Evolutionary conservation across 495 filamentous ascomycete species (phyloP).

Genomic region (Ascobolus immersus): DNA sequence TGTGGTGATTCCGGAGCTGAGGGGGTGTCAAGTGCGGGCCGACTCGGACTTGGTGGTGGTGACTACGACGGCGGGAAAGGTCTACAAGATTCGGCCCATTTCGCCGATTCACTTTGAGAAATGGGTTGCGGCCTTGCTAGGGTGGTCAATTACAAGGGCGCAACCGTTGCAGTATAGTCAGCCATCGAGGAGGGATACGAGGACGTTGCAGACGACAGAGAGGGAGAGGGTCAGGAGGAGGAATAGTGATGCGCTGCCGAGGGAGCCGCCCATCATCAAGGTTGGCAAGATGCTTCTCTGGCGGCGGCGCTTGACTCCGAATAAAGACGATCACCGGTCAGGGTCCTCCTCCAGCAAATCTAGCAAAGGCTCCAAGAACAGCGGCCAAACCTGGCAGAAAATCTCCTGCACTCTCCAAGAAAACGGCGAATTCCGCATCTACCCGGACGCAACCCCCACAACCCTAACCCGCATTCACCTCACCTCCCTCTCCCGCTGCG

Average conservation of each 20-base stretch:
- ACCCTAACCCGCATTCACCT: constrained; percentile 63
- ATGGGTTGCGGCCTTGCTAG: constrained; percentile 80
- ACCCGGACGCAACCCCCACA: constrained; percentile 54
- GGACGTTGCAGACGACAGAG: constrained; percentile 28
- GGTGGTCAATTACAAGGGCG: constrained; percentile 61
- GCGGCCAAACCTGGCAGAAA: constrained; percentile 43
- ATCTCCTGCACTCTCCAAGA: constrained; percentile 87
- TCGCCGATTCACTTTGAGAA: constrained; percentile 54
- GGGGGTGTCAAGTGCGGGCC: constrained; percentile 60
- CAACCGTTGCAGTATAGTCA: constrained; percentile 38
- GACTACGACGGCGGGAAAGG: constrained; percentile 38
- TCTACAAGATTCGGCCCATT: constrained; percentile 50
- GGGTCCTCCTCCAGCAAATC: constrained; percentile 17
- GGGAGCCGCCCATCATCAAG: constrained; percentile 80
- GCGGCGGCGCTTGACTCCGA: constrained; percentile 55
- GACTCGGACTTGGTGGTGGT: constrained; percentile 56
- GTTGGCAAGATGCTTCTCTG: constrained; percentile 82
- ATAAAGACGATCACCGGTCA: too few relatives aligned
- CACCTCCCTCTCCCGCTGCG: constrained; percentile 67
- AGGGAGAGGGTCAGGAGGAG: constrained; percentile 26
- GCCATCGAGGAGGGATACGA: not conserved
- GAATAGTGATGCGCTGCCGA: constrained; percentile 37
- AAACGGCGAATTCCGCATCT: constrained; percentile 82
- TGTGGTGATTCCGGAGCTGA: constrained; percentile 44
- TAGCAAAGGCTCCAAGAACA: constrained; percentile 25